A percentile compares a stretch with the other conserved stretches of the same genome.
Conservation (phyloP, 352 stramenopile genomes). For the Pythium phragmiticola region DNA sequence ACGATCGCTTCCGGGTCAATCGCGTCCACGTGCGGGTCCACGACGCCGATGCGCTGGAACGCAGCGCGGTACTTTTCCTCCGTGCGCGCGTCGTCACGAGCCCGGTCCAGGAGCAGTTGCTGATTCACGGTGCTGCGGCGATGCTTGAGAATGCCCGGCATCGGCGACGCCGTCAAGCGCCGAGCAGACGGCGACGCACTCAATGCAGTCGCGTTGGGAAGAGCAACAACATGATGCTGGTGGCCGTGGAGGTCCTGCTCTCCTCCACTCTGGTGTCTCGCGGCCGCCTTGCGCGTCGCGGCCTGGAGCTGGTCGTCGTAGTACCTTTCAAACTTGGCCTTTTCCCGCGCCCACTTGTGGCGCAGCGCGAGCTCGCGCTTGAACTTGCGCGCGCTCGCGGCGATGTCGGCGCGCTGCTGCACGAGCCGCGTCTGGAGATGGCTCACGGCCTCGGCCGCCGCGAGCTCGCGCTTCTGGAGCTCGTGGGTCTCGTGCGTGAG, state of each 20-base stretch:
- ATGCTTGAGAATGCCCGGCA: conserved; percentile 11
- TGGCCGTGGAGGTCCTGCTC: background rate
- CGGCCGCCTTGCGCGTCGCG: conserved; percentile 11
- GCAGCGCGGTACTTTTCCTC: conserved; percentile 45
- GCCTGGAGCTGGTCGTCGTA: conserved; percentile 71
- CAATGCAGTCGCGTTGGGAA: background rate
- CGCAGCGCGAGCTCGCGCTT: conserved; percentile 64
- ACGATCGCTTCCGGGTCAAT: conserved; percentile 75
- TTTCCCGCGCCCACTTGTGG: conserved; percentile 76
- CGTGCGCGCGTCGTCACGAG: conserved; percentile 22
- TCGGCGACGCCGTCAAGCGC: conserved; percentile 7
- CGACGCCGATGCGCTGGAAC: conserved; percentile 73
- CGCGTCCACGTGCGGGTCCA: conserved; percentile 47
- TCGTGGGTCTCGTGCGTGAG: conserved; percentile 69
- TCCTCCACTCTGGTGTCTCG: background rate
- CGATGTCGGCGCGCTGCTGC: conserved; percentile 74
- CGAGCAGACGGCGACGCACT: background rate
- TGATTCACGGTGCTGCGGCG: conserved; percentile 9
- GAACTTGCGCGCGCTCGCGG: conserved; percentile 55
- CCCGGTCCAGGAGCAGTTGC: background rate
- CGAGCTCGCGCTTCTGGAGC: conserved; percentile 77
- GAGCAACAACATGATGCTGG: background rate
- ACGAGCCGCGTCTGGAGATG: conserved; percentile 63
- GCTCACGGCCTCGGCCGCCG: conserved; percentile 63
- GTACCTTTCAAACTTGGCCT: conserved; percentile 84